phyloP scores from a whole-genome alignment of 2,329 filamentous ascomycete genomes.

The Thelonectria rubi region DNA sequence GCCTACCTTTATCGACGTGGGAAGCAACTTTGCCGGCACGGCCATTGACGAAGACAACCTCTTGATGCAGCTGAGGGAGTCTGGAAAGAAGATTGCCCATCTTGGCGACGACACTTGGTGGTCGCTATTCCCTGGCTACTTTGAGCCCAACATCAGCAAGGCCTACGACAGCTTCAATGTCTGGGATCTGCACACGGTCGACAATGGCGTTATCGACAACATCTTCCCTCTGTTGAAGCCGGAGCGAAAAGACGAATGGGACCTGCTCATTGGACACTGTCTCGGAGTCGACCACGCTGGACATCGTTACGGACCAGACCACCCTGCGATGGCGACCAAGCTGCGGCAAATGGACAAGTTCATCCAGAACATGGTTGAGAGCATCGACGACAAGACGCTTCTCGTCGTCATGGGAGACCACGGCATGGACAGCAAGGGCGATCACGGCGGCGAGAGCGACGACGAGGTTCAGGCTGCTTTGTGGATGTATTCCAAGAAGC shows the following conservation, averaged over 20 bases:
- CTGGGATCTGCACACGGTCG: constrained; percentile 96
- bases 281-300: constrained; percentile 97
- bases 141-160: constrained; percentile 83
- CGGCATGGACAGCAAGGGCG: constrained; percentile 96
- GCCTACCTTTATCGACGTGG: constrained; percentile 92
- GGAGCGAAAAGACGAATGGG: constrained; percentile 77
- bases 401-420: constrained; percentile 99
- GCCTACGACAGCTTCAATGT: constrained; percentile 98
- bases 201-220: constrained; percentile 92
- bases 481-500: constrained; percentile 97
- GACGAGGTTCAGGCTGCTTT: constrained; percentile 94
- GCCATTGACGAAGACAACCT: constrained; percentile 93
- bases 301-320: constrained; percentile 93
- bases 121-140: constrained; percentile 90
- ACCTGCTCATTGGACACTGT: constrained; percentile 93
- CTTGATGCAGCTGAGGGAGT: constrained; percentile 71
- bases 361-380: constrained; percentile 74
- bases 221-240: constrained; percentile 82
- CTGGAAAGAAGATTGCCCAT: constrained; percentile 82
- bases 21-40: constrained; percentile 94
- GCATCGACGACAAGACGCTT: constrained; percentile 84
- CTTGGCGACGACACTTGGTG: constrained; percentile 99
- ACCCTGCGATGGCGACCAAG: constrained; percentile 90
- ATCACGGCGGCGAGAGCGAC: constrained; percentile 97
- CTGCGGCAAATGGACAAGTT: constrained; percentile 89